Base-by-base conservation (phyloP, 2,329 filamentous ascomycete genomes). In the Colletotrichum spinosum region DNA sequence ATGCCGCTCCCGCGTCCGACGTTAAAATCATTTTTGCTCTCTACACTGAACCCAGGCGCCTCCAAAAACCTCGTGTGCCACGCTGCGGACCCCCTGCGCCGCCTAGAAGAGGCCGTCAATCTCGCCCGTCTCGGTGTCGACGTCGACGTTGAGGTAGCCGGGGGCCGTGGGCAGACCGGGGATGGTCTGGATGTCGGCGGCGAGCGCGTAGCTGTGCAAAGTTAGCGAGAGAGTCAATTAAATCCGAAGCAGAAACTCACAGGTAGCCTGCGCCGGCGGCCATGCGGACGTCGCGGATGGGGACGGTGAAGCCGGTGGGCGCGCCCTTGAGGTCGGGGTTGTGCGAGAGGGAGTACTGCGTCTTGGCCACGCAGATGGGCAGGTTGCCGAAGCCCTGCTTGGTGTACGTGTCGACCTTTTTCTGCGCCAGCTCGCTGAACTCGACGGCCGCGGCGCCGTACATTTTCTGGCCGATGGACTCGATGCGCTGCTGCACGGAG, bases 151-250 rank as follows among this genome's bases (percentile, higher is more conserved):
- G 68, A 98, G 83, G 76, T 98, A 98, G 10, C 96, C 96, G 8
- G 95, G 96, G 17, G 95, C 95, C 8, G 96, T 98, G 9, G 95
- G 95, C 69, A 99, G 83, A 67, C 96, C 96, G 12, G 96, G 96
- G 69, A 99, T 99, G 2, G 96, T 99, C 84, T 98, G 96, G 70
- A 99, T 98, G 75, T 99, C 96, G 12, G 96, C 96, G 58, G 96
- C 96, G 67, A 98, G 86, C 7, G 96, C 96, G 72, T 97, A 97
- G 58, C 91, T 92, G 70, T 49, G 51, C 59, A 7, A 8, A 55
- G 69, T 84, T 75, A 84, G 79, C n/a, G 15, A 8, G 69, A 70
- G 74, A 71, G 5, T 70, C 68, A 74, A 70, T 55, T 55, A 11
- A 8, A 3, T 55, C 49, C 49, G 8, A 10, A 17, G 6, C 10